Conservation (phyloP, 2,329 filamentous ascomycete species). For the Orbilia oligospora region DNA sequence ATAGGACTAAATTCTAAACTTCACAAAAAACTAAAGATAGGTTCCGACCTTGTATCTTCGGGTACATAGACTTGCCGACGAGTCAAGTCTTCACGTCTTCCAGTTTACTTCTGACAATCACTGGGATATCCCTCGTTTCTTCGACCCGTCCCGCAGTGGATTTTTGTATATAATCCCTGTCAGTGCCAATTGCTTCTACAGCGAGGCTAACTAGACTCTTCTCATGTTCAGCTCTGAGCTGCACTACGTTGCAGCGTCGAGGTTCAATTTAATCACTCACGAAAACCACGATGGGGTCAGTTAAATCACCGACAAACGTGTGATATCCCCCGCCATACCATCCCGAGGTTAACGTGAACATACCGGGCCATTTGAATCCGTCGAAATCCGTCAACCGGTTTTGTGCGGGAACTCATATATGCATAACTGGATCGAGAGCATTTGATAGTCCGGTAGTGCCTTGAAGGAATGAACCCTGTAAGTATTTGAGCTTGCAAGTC, state of each 20-base stretch:
- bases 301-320: conserved; percentile 4
- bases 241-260: background rate
- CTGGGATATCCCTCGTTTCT: conserved; percentile 57
- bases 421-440: conserved; percentile 36
- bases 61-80: conserved; percentile 27
- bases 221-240: background rate
- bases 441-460: conserved; percentile 9
- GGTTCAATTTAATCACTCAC: conserved; percentile 49
- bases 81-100: too few species aligned
- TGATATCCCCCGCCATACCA: background rate
- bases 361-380: conserved; percentile 21
- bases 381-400: conserved; percentile 43
- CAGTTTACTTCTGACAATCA: conserved; percentile 50
- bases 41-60: conserved; percentile 12
- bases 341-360: conserved; percentile 44
- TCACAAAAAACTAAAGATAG: background rate
- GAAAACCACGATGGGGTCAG: conserved; percentile 41
- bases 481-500: conserved; percentile 28
- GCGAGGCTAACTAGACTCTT: background rate
- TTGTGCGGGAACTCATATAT: conserved; percentile 47
- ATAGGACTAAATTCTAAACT: background rate
- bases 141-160: conserved; percentile 61
- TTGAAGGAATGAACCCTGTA: conserved; percentile 30
- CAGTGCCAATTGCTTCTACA: conserved; percentile 16
- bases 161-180: conserved; percentile 56